Evolutionary conservation across 768 basidiomycete species (phyloP), one percentile per base, ranked within the genome.

Genomic region (Termitomyces sp.): DNA sequence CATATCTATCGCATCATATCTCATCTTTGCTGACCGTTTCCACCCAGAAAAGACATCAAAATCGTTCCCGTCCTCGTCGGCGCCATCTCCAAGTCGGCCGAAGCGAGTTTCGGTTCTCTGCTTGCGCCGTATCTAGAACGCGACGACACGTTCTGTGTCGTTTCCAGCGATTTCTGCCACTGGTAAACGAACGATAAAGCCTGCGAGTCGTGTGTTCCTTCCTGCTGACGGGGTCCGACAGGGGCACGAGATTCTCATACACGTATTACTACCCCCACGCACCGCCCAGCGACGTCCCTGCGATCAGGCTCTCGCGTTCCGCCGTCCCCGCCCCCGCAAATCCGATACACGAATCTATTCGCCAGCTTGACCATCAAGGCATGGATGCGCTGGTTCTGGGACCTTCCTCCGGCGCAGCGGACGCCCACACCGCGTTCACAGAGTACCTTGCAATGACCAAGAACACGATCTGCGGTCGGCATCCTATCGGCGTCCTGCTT

Each of bases 111-210:
- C 63, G 94, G 94, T 5, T 65, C 71, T 3, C 70, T 94, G 10
- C 75, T 99, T 2, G 91, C 90, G 0, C 88, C 89, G 0, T 95
- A 91, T 70, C 80, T 98, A 51, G 78, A 80, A 3, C 75, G 84
- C 58, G 82, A 86, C 1, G 85, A 88, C 58, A 98, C 94, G 0
- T 78, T 98, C 59, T 94, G 86, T 64, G 86, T 98, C 44, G 80
- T 97, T 51, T 98, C 95, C 5, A 92, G 90, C 57, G 97, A 99
- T 70, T 99, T 99, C 68, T 98, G 97, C 67, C 97, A 99, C 69
- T 99, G 97, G 95, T 94, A 54, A 60, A 82, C 5, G 23, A 15
- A 9, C 1, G 28, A 46, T 41, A 33, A 33, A 12, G 31, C 10
- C 31, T 33, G 31, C 2, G 10, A 33, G 9, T 33, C 1, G 10